Evolutionary conservation across 805 yeast species (phyloP), one percentile per base, ranked within the genome.

Genomic region (Wickerhamomyces queroliae): DNA sequence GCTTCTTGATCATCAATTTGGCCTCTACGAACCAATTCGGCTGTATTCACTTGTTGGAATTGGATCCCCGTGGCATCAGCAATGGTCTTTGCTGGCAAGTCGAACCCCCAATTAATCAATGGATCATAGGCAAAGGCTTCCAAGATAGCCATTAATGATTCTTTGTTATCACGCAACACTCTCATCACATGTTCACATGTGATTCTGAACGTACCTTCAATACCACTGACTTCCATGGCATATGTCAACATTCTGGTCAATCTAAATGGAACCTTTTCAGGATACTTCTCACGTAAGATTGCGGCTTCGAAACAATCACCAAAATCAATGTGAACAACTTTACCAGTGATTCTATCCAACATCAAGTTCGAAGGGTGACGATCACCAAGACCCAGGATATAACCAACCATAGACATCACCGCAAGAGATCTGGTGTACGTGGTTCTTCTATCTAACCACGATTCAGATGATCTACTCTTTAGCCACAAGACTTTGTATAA

Each of bases 251-350:
- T 93, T 61, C 99, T 72, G 0, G 99, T 93, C 42, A 93, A 72
- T 60, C 99, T 74, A 68, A 93, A 93, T 7, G 99, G 99, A 19
- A 93, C 99, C 60, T 90, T 91, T 55, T 93, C 99, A 0, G 99
- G 99, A 61, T 85, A 95, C 58, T 93, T 93, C 51, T 95, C 99
- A 49, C 99, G 77, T 44, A 93, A 65, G 36, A 91, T 89, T 0
- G 99, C 99, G 2, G 98, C 96, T 59, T 93, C 99, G 56, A 93
- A 93, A 74, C 99, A 93, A 59, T 93, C 99, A 49, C 99, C 99
- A 63, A 91, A 93, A 70, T 93, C 99, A 63, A 93, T 91, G 58
- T 93, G 99, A 28, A 93, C 76, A 37, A 93, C 96, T 55, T 91
- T 89, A 45, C 99, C 99, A 0, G 98, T 88, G 36, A 83, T 76